These are phyloP conservation scores for Farysia itapuensis DNA, from an alignment of 1,284 basidiomycete species.

Conservation along the genomic window DNA sequence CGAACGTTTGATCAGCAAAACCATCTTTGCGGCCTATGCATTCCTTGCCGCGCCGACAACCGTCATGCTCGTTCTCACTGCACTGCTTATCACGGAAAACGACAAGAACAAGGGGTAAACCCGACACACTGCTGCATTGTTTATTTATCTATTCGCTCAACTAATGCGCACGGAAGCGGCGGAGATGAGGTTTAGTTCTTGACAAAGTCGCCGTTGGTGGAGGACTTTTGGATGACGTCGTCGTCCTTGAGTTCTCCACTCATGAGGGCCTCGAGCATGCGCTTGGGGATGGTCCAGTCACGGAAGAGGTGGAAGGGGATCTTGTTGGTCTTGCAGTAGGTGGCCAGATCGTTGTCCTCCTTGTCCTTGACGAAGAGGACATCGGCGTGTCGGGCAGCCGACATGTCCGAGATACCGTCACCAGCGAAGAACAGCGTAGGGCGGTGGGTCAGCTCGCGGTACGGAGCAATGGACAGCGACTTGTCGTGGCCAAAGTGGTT, in stretches of 20 bases:
- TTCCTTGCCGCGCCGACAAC: conserved; percentile 55
- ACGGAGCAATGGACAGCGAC: conserved; percentile 54
- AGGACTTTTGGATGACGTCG: conserved; percentile 30
- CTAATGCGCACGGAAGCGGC: too few species aligned
- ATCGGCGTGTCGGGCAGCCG: conserved; percentile 58
- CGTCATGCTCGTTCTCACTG: conserved; percentile 44
- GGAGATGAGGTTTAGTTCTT: too few species aligned
- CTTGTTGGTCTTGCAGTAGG: conserved; percentile 53
- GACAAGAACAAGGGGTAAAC: conserved; percentile 17
- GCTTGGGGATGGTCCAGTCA: conserved; percentile 55
- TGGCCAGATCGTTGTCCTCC: conserved; percentile 58
- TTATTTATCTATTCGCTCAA: too few species aligned
- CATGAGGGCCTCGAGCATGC: conserved; percentile 48
- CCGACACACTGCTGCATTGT: too few species aligned
- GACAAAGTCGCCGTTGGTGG: conserved; percentile 33
- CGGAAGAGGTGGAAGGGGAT: conserved; percentile 57
- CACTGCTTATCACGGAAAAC: conserved; percentile 50
- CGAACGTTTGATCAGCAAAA: conserved; percentile 75
- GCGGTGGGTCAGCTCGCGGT: conserved; percentile 53
- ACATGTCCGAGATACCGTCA: conserved; percentile 60
- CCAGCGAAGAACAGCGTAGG: conserved; percentile 59
- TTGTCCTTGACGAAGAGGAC: conserved; percentile 59
- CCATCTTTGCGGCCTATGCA: conserved; percentile 60
- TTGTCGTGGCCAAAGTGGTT: conserved; percentile 59
- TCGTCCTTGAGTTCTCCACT: conserved; percentile 36